Evolutionary conservation across 108 stramenopile genomes (phyloP).

Genomic region (Cyclotella atomus): DNA sequence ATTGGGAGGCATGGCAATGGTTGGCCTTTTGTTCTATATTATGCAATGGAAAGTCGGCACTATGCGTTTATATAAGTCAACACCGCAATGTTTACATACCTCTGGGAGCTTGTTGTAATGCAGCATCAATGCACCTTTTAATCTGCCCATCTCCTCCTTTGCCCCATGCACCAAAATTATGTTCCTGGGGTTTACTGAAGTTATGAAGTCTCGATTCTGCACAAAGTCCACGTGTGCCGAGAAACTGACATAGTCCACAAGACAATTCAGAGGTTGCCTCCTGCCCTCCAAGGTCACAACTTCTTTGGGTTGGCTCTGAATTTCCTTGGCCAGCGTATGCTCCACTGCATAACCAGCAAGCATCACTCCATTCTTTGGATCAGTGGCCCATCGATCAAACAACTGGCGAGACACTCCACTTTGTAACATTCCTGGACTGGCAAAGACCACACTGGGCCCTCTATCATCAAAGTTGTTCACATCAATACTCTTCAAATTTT

Average conservation of each 20-base stretch:
- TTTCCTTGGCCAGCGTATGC: slow-evolving; percentile 97
- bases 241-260: slow-evolving; percentile 96
- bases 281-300: slow-evolving; percentile 94
- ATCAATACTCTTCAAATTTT: slow-evolving; percentile 89
- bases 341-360: slow-evolving; percentile 99
- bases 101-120: slow-evolving; percentile 83
- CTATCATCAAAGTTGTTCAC: slow-evolving; percentile 90
- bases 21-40: slow-evolving; percentile 75
- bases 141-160: slow-evolving; percentile 93
- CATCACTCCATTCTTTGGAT: slow-evolving; percentile 95
- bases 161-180: slow-evolving; percentile 99
- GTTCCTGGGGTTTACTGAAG: slow-evolving; percentile 84
- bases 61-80: too few species aligned
- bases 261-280: slow-evolving; percentile 88
- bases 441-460: slow-evolving; percentile 96
- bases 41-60: not conserved
- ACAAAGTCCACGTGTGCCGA: slow-evolving; percentile 98
- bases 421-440: slow-evolving; percentile 98
- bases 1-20: slow-evolving; percentile 90
- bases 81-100: too few species aligned
- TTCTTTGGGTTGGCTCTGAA: slow-evolving; percentile 94
- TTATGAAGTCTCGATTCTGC: slow-evolving; percentile 94
- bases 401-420: slow-evolving; percentile 93
- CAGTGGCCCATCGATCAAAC: slow-evolving; percentile 97
- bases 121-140: slow-evolving; percentile 85